Evolutionary conservation across 2,329 filamentous ascomycete species (phyloP).

Genomic region (Thielaviopsis cerberus): DNA sequence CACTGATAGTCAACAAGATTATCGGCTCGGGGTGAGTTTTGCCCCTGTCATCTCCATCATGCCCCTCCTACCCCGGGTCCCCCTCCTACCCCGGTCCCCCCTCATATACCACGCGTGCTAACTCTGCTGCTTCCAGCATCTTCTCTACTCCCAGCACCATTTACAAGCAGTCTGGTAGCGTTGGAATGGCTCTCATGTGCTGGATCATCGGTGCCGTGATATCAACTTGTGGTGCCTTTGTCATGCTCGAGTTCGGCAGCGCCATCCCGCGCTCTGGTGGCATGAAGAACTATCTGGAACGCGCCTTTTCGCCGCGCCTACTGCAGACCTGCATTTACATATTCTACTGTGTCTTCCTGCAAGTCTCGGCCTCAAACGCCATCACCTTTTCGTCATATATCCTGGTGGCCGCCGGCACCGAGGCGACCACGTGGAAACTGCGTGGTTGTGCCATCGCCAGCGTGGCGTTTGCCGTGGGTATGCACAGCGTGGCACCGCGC

Average conservation of each 20-base stretch:
- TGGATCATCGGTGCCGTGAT: slow-evolving; percentile 25
- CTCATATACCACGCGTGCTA: no score
- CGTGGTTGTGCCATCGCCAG: slow-evolving; percentile 37
- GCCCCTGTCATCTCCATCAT: no score
- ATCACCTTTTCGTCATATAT: slow-evolving; percentile 40
- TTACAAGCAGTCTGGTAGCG: slow-evolving; percentile 32
- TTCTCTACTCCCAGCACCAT: slow-evolving; percentile 37
- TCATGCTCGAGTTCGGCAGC: slow-evolving; percentile 45
- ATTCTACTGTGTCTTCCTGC: slow-evolving; percentile 40
- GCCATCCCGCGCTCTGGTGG: slow-evolving; percentile 44
- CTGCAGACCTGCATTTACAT: slow-evolving; percentile 40
- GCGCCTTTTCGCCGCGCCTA: slow-evolving; percentile 39
- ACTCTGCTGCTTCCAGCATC: no score
- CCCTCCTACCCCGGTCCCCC: no score
- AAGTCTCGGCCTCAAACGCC: slow-evolving; percentile 40
- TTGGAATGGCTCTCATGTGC: slow-evolving; percentile 19
- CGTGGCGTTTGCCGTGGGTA: slow-evolving; percentile 32
- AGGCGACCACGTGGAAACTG: slow-evolving; percentile 34
- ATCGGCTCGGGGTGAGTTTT: no score
- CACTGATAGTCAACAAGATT: slow-evolving; percentile 40
- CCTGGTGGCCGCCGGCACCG: slow-evolving; percentile 32
- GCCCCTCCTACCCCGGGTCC: no score
- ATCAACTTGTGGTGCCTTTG: slow-evolving; percentile 38
- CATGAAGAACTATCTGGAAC: slow-evolving; percentile 48
- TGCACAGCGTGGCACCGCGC: slow-evolving; percentile 35